Percentiles rank a stretch among this genome's conserved stretches.
These are phyloP conservation scores for Pulicaria dysenterica DNA, from an alignment of 129 eudicot genomes.

Conservation along the genomic window DNA sequence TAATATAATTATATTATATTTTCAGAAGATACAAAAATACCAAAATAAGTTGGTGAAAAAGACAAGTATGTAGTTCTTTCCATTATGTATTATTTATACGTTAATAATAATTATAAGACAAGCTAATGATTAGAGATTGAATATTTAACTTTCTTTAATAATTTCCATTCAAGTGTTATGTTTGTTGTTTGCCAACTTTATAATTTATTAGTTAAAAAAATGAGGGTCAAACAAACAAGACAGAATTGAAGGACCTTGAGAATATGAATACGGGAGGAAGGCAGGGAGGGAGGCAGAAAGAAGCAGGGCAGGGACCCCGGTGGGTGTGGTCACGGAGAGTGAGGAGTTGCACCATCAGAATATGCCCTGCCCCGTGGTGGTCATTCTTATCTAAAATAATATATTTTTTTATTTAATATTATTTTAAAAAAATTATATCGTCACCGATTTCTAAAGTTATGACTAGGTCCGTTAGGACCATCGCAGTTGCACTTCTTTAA, in stretches of 20 bases:
- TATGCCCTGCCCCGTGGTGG: slow-evolving; percentile 5
- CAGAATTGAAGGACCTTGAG: slow-evolving; percentile 5
- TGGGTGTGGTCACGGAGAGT: background rate
- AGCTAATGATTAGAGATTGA: slow-evolving; percentile 27
- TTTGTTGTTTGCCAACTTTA: slow-evolving; percentile 9
- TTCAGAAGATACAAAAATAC: background rate
- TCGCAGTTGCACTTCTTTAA: too few species aligned
- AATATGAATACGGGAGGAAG: background rate
- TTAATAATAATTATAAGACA: background rate
- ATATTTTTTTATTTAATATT: background rate
- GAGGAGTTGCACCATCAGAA: slow-evolving; percentile 29
- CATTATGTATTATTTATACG: background rate
- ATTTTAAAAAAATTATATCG: background rate
- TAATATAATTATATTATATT: too few species aligned
- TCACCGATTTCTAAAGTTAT: background rate
- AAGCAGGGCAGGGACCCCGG: background rate
- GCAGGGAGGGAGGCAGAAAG: slow-evolving; percentile 5
- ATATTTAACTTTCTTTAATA: background rate
- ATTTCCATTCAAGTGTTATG: background rate
- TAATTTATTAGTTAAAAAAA: background rate
- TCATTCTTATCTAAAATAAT: slow-evolving; percentile 19
- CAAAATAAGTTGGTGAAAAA: slow-evolving; percentile 16
- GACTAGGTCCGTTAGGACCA: too few species aligned
- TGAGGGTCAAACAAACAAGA: slow-evolving; percentile 6
- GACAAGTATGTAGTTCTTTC: slow-evolving; percentile 28